These are phyloP conservation scores for Furcasterigmium furcatum DNA, from an alignment of 2,329 filamentous ascomycete genomes.

Conservation along the genomic window DNA sequence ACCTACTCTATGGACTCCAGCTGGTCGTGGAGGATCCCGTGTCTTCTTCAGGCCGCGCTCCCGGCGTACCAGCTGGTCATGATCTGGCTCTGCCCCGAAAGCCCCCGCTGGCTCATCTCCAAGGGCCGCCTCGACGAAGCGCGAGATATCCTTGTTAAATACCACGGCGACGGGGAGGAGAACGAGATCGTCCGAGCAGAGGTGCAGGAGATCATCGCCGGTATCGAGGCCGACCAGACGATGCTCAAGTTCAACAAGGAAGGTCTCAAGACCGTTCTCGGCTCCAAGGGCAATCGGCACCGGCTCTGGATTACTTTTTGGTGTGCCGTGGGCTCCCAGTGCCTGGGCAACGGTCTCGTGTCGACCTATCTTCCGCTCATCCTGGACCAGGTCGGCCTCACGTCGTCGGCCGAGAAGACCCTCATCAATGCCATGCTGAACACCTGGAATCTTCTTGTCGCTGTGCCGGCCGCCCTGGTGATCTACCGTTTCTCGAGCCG, in stretches of 20 bases:
- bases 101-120: constrained; percentile 51
- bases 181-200: constrained; percentile 30
- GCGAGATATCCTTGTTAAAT: constrained; percentile 30
- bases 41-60: constrained; percentile 15
- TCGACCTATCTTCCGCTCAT: constrained; percentile 30
- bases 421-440: constrained; percentile 25
- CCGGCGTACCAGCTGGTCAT: constrained; percentile 42
- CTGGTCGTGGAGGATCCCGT: constrained; percentile 25
- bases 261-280: constrained; percentile 37
- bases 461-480: constrained; percentile 15
- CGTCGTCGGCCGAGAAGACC: constrained; percentile 25
- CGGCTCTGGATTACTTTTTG: constrained; percentile 4
- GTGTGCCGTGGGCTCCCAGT: constrained; percentile 21
- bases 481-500: constrained; percentile 7
- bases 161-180: constrained; percentile 34
- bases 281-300: constrained; percentile 8
- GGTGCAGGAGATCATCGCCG: constrained; percentile 16
- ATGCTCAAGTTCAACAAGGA: constrained; percentile 57
- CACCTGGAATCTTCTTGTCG: constrained; percentile 20
- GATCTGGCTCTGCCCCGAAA: constrained; percentile 28
- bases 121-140: constrained; percentile 22
- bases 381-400: constrained; percentile 30
- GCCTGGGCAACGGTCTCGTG: constrained; percentile 22
- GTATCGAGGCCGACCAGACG: constrained; percentile 39
- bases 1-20: constrained; percentile 43